Percentiles rank a stretch among this genome's conserved stretches.
Evolutionary conservation across 1,284 basidiomycete species (phyloP).

Genomic region (Cutaneotrichosporon sp.): DNA sequence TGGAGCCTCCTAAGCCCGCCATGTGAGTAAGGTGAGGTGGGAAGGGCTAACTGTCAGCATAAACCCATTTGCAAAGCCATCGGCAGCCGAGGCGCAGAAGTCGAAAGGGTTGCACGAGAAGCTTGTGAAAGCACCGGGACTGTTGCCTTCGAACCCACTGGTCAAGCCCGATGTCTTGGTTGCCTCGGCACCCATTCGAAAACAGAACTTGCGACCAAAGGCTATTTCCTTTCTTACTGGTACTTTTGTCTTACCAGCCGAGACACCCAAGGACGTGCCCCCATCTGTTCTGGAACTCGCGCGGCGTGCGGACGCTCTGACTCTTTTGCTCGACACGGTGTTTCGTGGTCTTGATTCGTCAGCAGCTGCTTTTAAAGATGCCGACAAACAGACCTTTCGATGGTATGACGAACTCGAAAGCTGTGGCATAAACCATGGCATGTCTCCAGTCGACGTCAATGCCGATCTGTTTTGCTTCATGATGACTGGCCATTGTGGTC

Average conservation of each 20-base stretch:
- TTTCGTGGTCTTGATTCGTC: conserved; percentile 34
- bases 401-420: conserved; percentile 43
- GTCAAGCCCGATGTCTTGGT: too few species aligned
- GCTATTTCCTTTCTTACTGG: conserved; percentile 28
- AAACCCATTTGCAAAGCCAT: conserved; percentile 14
- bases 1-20: conserved; percentile 38
- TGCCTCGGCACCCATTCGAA: too few species aligned
- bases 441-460: conserved; percentile 30
- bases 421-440: conserved; percentile 39
- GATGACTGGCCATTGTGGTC: conserved; percentile 34
- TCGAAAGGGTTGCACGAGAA: conserved; percentile 20
- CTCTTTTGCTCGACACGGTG: conserved; percentile 23
- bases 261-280: not conserved
- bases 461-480: conserved; percentile 42
- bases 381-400: conserved; percentile 40
- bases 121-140: conserved; percentile 26
- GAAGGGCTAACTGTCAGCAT: conserved; percentile 9
- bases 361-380: conserved; percentile 29
- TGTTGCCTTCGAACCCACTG: conserved; percentile 23
- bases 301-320: conserved; percentile 26
- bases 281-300: conserved; percentile 20
- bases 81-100: conserved; percentile 7
- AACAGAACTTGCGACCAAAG: too few species aligned
- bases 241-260: conserved; percentile 18
- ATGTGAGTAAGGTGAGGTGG: conserved; percentile 17